phyloP scores from a whole-genome alignment of 1,284 basidiomycete species.

The Fomitopsis palustris region DNA sequence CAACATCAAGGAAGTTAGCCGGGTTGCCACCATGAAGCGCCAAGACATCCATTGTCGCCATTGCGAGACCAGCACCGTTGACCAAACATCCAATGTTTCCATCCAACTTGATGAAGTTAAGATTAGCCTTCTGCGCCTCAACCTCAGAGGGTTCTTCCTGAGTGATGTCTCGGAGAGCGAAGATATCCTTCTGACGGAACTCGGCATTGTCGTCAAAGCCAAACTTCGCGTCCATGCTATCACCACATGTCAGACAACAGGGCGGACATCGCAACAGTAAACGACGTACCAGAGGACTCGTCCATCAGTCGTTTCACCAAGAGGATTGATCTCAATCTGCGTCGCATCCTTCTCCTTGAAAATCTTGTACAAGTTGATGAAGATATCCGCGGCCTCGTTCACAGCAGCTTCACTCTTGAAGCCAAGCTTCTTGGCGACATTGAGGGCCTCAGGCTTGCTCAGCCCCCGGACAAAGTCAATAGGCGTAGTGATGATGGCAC shows the following conservation, averaged over 20 bases:
- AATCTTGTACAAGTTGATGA: slow-evolving; percentile 93
- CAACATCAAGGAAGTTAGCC: slow-evolving; percentile 98
- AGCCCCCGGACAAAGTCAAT: slow-evolving; percentile 89
- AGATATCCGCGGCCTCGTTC: slow-evolving; percentile 87
- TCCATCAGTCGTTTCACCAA: slow-evolving; percentile 94
- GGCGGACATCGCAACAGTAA: neutral
- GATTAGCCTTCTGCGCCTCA: slow-evolving; percentile 88
- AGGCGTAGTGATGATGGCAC: slow-evolving; percentile 94
- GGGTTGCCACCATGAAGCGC: slow-evolving; percentile 94
- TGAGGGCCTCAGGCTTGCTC: slow-evolving; percentile 68
- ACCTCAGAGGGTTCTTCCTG: slow-evolving; percentile 99
- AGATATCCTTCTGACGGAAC: slow-evolving; percentile 94
- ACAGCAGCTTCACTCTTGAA: slow-evolving; percentile 76
- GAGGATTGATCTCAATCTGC: slow-evolving; percentile 99
- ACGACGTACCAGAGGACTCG: slow-evolving; percentile 80
- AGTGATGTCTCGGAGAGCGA: slow-evolving; percentile 85
- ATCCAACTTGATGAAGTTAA: slow-evolving; percentile 99
- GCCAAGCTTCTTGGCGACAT: slow-evolving; percentile 87
- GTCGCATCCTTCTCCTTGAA: slow-evolving; percentile 99
- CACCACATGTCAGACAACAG: neutral
- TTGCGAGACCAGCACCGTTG: slow-evolving; percentile 98
- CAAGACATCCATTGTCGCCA: slow-evolving; percentile 99
- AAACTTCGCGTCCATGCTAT: slow-evolving; percentile 99
- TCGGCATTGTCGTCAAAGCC: slow-evolving; percentile 99
- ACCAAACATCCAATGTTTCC: slow-evolving; percentile 98